phyloP scores from a whole-genome alignment of 2,329 filamentous ascomycete genomes.

The Rutstroemia sp. region DNA sequence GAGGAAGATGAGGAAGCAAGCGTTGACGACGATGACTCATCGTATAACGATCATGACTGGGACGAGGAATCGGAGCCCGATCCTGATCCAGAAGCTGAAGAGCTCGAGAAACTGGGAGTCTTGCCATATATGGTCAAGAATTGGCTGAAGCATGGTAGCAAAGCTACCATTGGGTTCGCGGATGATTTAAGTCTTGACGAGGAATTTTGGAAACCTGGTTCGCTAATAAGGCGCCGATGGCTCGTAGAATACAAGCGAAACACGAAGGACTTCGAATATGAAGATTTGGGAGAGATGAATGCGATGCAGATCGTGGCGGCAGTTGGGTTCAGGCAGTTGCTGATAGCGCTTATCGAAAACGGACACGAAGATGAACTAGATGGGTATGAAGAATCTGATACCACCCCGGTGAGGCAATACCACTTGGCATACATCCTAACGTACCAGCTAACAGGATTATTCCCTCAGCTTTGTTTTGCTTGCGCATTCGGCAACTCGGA shows the following conservation, averaged over 20 bases:
- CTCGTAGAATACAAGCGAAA: not conserved
- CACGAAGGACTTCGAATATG: not conserved
- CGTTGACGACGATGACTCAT: not conserved
- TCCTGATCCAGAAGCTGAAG: not conserved
- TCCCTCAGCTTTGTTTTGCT: not conserved
- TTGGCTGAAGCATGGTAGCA: constrained; percentile 6
- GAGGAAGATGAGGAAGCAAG: not conserved
- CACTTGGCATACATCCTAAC: not conserved
- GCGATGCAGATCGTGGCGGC: constrained; percentile 5
- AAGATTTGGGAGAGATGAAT: not conserved
- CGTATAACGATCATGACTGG: not conserved
- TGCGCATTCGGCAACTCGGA: not conserved
- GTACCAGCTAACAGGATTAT: not conserved
- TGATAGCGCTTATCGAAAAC: not conserved
- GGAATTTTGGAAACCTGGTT: constrained; percentile 1
- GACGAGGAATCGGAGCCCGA: not conserved
- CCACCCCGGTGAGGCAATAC: not conserved
- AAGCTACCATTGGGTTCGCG: constrained; percentile 1
- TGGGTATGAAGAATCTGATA: not conserved
- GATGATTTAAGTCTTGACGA: constrained; percentile 5
- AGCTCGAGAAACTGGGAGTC: not conserved
- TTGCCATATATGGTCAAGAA: constrained; percentile 4
- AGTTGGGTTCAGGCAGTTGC: constrained; percentile 2
- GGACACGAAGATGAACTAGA: constrained; percentile 2
- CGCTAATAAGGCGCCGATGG: constrained; percentile 3